These are phyloP conservation scores for Trichoderma afroharzianum DNA, from an alignment of 2,329 filamentous ascomycete genomes.

Conservation along the genomic window DNA sequence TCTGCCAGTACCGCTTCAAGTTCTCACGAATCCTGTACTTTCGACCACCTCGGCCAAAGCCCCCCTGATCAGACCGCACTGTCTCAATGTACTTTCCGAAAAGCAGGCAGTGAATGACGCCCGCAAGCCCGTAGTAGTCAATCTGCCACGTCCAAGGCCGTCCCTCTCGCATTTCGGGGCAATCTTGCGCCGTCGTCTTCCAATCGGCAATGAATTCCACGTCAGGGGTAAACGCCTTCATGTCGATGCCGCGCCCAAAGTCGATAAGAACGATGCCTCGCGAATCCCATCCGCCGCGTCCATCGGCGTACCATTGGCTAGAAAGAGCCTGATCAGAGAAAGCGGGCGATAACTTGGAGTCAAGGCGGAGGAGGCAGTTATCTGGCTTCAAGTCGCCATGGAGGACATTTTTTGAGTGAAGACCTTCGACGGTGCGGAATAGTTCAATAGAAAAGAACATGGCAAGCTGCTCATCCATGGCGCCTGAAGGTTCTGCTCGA, in stretches of 20 bases:
- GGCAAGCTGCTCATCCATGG: conserved; percentile 84
- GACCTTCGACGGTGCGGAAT: conserved; percentile 80
- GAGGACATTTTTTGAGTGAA: conserved; percentile 75
- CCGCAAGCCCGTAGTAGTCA: conserved; percentile 90
- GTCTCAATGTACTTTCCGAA: conserved; percentile 97
- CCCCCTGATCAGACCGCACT: conserved; percentile 50
- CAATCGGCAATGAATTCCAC: conserved; percentile 91
- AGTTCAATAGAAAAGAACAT: conserved; percentile 97
- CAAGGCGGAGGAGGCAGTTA: conserved; percentile 87
- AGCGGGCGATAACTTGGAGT: conserved; percentile 34
- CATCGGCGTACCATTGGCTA: conserved; percentile 67
- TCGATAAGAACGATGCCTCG: conserved; percentile 88
- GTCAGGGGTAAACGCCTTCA: conserved; percentile 72
- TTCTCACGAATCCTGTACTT: conserved; percentile 77
- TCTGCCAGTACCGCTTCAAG: conserved; percentile 95
- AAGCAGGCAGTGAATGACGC: conserved; percentile 80
- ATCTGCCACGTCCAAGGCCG: conserved; percentile 97
- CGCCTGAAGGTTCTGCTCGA: conserved; percentile 64
- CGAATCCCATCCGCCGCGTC: conserved; percentile 70
- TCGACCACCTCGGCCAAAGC: conserved; percentile 57
- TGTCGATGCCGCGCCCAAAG: conserved; percentile 92
- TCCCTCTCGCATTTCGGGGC: conserved; percentile 90
- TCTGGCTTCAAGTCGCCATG: conserved; percentile 96
- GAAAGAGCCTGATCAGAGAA: conserved; percentile 44
- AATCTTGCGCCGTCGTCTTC: conserved; percentile 84